A percentile compares a stretch with the other conserved stretches of the same genome.
Conservation (phyloP, 2,329 filamentous ascomycete genomes). For the Harringtonia lauricola region DNA sequence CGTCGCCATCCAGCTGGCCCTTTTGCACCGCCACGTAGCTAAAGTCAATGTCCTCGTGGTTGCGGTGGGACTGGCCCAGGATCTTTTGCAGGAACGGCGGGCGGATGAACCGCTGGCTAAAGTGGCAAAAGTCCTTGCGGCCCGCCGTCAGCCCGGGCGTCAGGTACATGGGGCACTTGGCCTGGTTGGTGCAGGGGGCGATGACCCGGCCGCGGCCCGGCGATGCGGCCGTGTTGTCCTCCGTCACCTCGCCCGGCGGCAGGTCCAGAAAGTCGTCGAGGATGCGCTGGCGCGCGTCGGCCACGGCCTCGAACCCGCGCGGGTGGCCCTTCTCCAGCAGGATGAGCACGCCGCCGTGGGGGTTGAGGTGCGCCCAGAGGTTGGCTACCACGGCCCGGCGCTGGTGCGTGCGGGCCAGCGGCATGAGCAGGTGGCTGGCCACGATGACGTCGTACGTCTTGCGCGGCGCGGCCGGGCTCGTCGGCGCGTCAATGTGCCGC, state of each 20-base stretch:
- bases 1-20: conserved; percentile 29
- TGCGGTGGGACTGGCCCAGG: conserved; percentile 55
- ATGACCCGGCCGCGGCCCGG: conserved; percentile 54
- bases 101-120: conserved; percentile 77
- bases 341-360: conserved; percentile 75
- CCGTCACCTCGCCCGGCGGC: conserved; percentile 26
- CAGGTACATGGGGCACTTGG: conserved; percentile 78
- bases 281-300: conserved; percentile 69
- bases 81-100: conserved; percentile 73
- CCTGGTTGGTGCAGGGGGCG: conserved; percentile 81
- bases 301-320: conserved; percentile 84
- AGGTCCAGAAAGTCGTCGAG: conserved; percentile 61
- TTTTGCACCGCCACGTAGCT: conserved; percentile 81
- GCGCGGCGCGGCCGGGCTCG: conserved; percentile 38
- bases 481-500: conserved; percentile 46
- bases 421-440: conserved; percentile 73
- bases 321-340: conserved; percentile 86
- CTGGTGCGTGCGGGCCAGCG: conserved; percentile 62
- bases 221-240: too few species aligned
- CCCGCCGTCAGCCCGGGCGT: conserved; percentile 57
- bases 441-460: conserved; percentile 88
- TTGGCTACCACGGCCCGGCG: conserved; percentile 76
- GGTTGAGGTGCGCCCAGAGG: conserved; percentile 77
- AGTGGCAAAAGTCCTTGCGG: conserved; percentile 84
- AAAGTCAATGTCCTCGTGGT: conserved; percentile 85